Evolutionary conservation across 306 rosid species (phyloP).

Genomic region (Glycine tomentella): DNA sequence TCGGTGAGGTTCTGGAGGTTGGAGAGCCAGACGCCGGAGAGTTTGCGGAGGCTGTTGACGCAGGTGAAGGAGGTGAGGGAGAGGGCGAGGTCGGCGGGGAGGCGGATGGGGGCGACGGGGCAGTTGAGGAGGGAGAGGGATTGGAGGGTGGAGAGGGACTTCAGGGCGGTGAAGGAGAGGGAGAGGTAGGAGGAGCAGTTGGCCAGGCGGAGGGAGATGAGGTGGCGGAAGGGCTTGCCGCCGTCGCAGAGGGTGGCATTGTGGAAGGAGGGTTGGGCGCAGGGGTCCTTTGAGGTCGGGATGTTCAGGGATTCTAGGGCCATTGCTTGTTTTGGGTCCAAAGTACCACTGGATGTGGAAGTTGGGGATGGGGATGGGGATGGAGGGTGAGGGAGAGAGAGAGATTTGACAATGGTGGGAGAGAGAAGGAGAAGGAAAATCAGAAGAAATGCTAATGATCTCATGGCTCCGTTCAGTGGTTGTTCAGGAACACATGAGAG

Average conservation of each 20-base stretch:
- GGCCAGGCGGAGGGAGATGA: slow-evolving; percentile 68
- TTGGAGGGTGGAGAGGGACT: slow-evolving; percentile 79
- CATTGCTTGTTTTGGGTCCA: slow-evolving; percentile 86
- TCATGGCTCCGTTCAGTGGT: slow-evolving; percentile 41
- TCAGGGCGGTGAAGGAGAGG: slow-evolving; percentile 91
- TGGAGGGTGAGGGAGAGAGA: slow-evolving; percentile 42
- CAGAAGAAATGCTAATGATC: neutral
- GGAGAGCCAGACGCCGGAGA: slow-evolving; percentile 91
- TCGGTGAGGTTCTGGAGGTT: slow-evolving; percentile 82
- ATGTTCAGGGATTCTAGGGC: slow-evolving; percentile 92
- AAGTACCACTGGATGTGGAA: slow-evolving; percentile 25
- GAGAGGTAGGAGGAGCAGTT: slow-evolving; percentile 83
- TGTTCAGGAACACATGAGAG: slow-evolving; percentile 26
- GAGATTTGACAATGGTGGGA: slow-evolving; percentile 35
- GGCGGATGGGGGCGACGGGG: slow-evolving; percentile 79
- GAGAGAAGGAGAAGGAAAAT: slow-evolving; percentile 32
- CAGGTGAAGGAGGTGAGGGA: slow-evolving; percentile 83
- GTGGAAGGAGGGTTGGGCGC: slow-evolving; percentile 63
- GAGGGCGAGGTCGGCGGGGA: slow-evolving; percentile 73
- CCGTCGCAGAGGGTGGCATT: slow-evolving; percentile 78
- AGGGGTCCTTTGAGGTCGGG: slow-evolving; percentile 85
- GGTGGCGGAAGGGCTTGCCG: slow-evolving; percentile 83
- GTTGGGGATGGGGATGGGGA: slow-evolving; percentile 40
- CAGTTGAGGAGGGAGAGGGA: slow-evolving; percentile 80
- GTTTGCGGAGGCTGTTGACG: slow-evolving; percentile 63